These are phyloP conservation scores for Seiridium unicorne DNA, from an alignment of 2,329 filamentous ascomycete genomes.

Conservation along the genomic window DNA sequence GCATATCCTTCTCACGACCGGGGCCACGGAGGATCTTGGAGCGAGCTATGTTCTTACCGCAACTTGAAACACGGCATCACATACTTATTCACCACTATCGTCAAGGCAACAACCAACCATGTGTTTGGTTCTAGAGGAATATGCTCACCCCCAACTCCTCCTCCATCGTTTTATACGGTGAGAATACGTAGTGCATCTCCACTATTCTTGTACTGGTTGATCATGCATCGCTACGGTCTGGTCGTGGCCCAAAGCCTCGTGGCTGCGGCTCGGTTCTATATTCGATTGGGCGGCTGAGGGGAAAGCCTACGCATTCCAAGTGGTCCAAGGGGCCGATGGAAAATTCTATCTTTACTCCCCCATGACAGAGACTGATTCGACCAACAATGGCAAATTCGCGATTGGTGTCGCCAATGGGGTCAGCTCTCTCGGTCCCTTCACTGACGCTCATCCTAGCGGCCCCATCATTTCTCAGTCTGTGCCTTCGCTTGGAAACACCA, in stretches of 20 bases:
- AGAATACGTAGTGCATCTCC: background rate
- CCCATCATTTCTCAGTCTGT: conserved; percentile 34
- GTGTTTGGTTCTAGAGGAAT: too few species aligned
- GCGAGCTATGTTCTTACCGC: too few species aligned
- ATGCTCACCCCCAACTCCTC: too few species aligned
- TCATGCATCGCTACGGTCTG: background rate
- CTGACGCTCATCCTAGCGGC: conserved; percentile 30
- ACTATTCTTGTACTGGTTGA: background rate
- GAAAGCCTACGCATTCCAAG: conserved; percentile 33
- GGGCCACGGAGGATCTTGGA: too few species aligned
- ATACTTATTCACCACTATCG: too few species aligned
- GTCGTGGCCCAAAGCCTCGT: background rate
- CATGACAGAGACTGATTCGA: conserved; percentile 24
- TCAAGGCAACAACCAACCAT: too few species aligned
- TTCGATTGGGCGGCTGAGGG: conserved; percentile 32
- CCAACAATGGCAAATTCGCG: conserved; percentile 30
- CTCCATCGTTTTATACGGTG: too few species aligned
- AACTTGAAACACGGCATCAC: too few species aligned
- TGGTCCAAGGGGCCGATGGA: conserved; percentile 30
- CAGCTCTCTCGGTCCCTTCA: conserved; percentile 31
- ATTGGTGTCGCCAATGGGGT: conserved; percentile 36
- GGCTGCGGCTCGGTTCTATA: conserved; percentile 16
- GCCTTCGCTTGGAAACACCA: conserved; percentile 28
- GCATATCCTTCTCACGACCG: too few species aligned
- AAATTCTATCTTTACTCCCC: conserved; percentile 36